phyloP scores from a whole-genome alignment of 192 early-diverging fungal species.

The Spinellus fusiger region DNA sequence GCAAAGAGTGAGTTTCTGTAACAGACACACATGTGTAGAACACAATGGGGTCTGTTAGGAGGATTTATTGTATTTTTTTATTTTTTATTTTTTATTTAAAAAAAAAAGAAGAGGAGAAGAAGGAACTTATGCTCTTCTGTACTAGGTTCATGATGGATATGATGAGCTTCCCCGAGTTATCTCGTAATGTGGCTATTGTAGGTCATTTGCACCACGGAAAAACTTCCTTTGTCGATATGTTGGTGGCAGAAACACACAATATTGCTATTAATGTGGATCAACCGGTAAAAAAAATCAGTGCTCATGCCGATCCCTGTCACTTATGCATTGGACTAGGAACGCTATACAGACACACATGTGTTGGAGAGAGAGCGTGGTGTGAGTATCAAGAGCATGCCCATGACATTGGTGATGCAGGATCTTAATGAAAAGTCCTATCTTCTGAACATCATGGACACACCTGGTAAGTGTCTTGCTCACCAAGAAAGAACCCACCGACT shows the following conservation, averaged over 20 bases:
- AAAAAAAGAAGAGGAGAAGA: not conserved
- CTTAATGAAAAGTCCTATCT: conserved; percentile 82
- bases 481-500: not conserved
- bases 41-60: not conserved
- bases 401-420: conserved; percentile 86
- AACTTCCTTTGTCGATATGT: conserved; percentile 87
- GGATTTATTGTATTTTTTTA: not conserved
- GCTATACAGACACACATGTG: conserved; percentile 91
- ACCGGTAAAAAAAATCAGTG: conserved; percentile 39
- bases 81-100: not conserved
- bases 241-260: conserved; percentile 84
- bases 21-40: not conserved
- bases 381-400: conserved; percentile 90
- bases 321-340: conserved; percentile 31
- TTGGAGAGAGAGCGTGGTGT: conserved; percentile 87
- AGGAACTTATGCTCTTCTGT: not conserved
- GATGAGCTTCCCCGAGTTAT: conserved; percentile 69
- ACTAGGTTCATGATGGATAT: conserved; percentile 73
- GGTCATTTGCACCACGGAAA: conserved; percentile 99
- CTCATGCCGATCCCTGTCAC: no score
- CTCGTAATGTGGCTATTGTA: conserved; percentile 85
- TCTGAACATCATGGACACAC: conserved; percentile 90
- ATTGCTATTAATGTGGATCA: conserved; percentile 45
- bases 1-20: conserved; percentile 67
- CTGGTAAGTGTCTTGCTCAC: conserved; percentile 45